Evolutionary conservation across 2,329 filamentous ascomycete genomes (phyloP).

Genomic region (Diaporthe ilicicola): DNA sequence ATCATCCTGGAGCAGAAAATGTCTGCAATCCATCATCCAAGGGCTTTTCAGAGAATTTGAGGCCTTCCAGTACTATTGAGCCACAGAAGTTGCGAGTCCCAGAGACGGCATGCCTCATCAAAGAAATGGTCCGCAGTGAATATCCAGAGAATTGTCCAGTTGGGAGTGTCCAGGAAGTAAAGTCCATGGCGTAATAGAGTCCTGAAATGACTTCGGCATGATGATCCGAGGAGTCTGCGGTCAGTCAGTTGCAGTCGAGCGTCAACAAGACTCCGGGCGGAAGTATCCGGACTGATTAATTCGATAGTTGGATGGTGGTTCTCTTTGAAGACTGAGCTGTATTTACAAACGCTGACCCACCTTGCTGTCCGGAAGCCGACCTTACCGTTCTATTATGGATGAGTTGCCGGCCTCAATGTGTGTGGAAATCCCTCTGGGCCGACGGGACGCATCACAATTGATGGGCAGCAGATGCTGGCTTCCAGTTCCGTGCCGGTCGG

Average conservation of each 20-base stretch:
- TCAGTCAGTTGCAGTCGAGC: constrained; percentile 21
- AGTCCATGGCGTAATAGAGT: background rate
- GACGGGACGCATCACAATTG: background rate
- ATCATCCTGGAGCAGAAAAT: constrained; percentile 8
- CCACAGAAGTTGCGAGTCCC: background rate
- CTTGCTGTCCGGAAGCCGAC: constrained; percentile 60
- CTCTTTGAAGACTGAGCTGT: constrained; percentile 54
- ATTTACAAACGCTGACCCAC: constrained; percentile 64
- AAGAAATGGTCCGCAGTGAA: background rate
- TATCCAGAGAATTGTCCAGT: background rate
- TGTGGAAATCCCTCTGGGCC: constrained; percentile 37
- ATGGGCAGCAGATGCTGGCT: background rate
- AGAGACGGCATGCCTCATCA: constrained; percentile 26
- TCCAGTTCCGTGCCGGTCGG: constrained; percentile 38
- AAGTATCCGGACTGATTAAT: background rate
- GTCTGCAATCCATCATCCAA: background rate
- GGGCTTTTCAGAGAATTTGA: background rate
- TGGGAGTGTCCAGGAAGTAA: background rate
- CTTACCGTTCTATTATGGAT: constrained; percentile 44
- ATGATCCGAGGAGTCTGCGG: constrained; percentile 12
- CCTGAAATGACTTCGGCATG: background rate
- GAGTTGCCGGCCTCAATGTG: constrained; percentile 38
- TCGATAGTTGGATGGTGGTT: constrained; percentile 36
- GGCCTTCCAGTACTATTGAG: background rate
- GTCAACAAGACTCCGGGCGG: background rate